Base-by-base conservation (phyloP, 495 filamentous ascomycete species). In the Daldinia decipiens region DNA sequence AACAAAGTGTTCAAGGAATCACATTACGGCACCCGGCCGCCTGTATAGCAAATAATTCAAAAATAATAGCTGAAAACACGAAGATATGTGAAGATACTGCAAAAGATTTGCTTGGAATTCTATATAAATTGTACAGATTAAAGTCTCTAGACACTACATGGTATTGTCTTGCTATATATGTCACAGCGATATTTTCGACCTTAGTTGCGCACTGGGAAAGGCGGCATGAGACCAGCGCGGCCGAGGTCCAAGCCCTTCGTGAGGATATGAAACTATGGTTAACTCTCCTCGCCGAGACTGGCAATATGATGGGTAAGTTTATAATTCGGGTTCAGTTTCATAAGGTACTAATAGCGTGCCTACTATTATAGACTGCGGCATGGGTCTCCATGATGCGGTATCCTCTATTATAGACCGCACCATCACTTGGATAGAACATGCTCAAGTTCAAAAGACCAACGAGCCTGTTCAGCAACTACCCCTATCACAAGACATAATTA, bases 101-200 rank as follows among this genome's bases (percentile, higher is more conserved):
- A 38, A 83, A 83, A 67, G 82, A 86, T 58, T 87, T 93, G 72
- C 82, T 95, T 17, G 79, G 82, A 53, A 84, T 86, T 43, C 84
- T 91, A 12, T 79, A 82, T 29, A 80, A 85, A 50, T 74, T 94
- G 27, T 84, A 86, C 53, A 85, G 86, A 73, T 77, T 84, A 51
- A 88, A 88, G 74, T 88, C 89, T 65, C 78, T 93, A n/a, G 92
- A 95, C 70, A 92, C 89, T 12, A 92, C 91, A n/a, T 94, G 91
- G 91, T 90, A 92, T 65, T 89, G 88, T 62, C 78, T 84, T 54
- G 87, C 90, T 0, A 84, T 91, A 21, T 93, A 92, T 74, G 82
- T 93, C 7, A 86, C 91, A 32, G 90, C 91, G 5, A 88, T 93
- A 51, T 88, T 92, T 59, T 92, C 91, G 2, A 88, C 85, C 4